Percentiles rank a stretch among this genome's conserved stretches.
Evolutionary conservation across 495 filamentous ascomycete genomes (phyloP).

Genomic region (Tuber calosporum): DNA sequence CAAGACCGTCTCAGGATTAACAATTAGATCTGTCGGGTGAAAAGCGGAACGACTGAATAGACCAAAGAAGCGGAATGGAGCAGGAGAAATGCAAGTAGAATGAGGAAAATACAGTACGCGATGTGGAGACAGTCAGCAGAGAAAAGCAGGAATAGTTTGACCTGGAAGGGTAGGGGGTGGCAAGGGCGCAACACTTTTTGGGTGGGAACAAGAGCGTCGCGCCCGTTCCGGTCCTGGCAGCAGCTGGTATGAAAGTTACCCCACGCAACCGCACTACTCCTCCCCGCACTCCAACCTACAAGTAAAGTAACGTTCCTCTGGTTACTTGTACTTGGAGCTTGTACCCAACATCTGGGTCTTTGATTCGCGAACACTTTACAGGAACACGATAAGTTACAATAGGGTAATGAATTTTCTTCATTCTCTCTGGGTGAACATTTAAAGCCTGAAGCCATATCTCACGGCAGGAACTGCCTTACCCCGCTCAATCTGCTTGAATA

Average conservation of each 20-base stretch:
- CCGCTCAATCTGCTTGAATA: neutral
- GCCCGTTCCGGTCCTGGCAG: neutral
- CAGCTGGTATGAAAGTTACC: neutral
- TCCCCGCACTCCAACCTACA: neutral
- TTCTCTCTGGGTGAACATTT: neutral
- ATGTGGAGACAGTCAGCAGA: neutral
- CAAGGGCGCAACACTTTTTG: neutral
- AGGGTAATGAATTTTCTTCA: neutral
- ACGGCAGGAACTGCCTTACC: neutral
- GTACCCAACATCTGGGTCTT: neutral
- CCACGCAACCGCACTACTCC: neutral
- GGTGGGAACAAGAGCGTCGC: neutral
- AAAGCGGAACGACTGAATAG: neutral
- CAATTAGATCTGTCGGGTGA: neutral
- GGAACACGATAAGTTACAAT: neutral
- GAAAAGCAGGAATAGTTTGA: neutral
- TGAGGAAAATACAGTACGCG: neutral
- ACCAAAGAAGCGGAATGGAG: neutral
- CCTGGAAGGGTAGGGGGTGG: neutral
- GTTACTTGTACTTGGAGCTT: neutral
- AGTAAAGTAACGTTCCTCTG: neutral
- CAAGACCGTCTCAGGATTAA: neutral
- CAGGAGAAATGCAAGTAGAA: neutral
- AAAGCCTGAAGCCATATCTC: neutral
- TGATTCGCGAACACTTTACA: neutral